These are phyloP conservation scores for Lyophyllum atratum DNA, from an alignment of 768 basidiomycete genomes.

Conservation along the genomic window DNA sequence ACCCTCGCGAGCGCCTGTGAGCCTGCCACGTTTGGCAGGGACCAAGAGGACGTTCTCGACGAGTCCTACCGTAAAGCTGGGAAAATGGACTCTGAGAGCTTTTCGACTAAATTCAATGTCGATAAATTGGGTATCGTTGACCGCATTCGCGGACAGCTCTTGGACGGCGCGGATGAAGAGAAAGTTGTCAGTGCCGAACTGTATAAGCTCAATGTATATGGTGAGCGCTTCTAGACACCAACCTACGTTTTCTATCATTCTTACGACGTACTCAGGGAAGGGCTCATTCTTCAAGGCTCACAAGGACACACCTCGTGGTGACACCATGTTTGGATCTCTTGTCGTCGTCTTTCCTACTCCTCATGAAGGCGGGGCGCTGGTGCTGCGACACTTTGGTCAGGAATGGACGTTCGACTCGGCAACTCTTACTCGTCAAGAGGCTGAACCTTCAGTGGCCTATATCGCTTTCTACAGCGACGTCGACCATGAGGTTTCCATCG, in stretches of 20 bases:
- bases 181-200: constrained; percentile 26
- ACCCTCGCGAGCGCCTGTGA: constrained; percentile 35
- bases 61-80: constrained; percentile 47
- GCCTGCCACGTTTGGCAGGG: constrained; percentile 41
- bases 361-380: constrained; percentile 46
- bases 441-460: constrained; percentile 30
- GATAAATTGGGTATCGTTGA: constrained; percentile 2
- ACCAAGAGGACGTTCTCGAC: constrained; percentile 39
- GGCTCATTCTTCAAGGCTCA: constrained; percentile 53
- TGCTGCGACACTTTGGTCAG: constrained; percentile 32
- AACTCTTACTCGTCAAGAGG: constrained; percentile 8
- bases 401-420: constrained; percentile 37
- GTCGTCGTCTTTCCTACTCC: constrained; percentile 49
- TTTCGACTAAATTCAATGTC: constrained; percentile 33
- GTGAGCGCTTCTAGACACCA: constrained; percentile 19
- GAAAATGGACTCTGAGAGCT: constrained; percentile 40
- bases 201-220: constrained; percentile 41
- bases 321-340: constrained; percentile 52
- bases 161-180: constrained; percentile 18
- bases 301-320: constrained; percentile 46
- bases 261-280: constrained; percentile 26
- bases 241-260: background rate
- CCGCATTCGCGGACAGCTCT: constrained; percentile 5
- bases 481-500: constrained; percentile 39
- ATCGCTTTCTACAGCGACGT: constrained; percentile 41